Evolutionary conservation across 129 eudicot genomes (phyloP), one percentile per base, ranked within the genome.

Genomic region (Heracleum sosnowskyi): DNA sequence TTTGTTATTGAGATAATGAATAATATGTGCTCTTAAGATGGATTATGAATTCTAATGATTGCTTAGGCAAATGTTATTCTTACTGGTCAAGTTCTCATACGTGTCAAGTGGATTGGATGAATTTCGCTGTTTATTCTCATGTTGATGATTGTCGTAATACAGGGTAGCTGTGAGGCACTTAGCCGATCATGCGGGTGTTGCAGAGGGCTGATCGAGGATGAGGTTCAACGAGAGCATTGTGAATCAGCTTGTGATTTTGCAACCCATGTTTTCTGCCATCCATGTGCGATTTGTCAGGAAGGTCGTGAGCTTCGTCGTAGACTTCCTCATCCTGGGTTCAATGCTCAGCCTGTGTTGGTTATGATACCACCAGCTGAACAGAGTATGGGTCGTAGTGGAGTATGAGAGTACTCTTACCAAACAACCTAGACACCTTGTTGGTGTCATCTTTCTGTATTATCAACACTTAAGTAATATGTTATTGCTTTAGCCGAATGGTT

Each of bases 281-380:
- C 93, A 28, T 93, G 98, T 75, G 97, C 98, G 45, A 91, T 93
- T 74, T 93, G 98, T 82, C 98, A 93, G 89, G 98, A 93, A 83
- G 98, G 97, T 2, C 96, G 98, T 74, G 98, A 93, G 80, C 75
- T 93, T 76, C 96, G 98, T 15, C 97, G 97, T 10, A 88, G 97
- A 89, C 83, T 93, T 74, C 93, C 96, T 45, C 98, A 93, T 83
- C 97, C 98, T 11, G 98, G 93, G 55, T 88, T 88, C 68, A 86
- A 87, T 76, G 85, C 87, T 26, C 93, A 88, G 64, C 91, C 83
- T 0, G 84, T 88, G 85, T 34, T 88, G 74, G 82, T 89, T 66
- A 93, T 93, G 98, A 82, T 91, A 39, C 90, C 98, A 12, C 97
- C 98, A n/a, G 88, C 79, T 16, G 91, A 82, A 33, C 98, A 93